Evolutionary conservation across 306 rosid species (phyloP), one percentile per base, ranked within the genome.

Genomic region (Calophaca sinica): DNA sequence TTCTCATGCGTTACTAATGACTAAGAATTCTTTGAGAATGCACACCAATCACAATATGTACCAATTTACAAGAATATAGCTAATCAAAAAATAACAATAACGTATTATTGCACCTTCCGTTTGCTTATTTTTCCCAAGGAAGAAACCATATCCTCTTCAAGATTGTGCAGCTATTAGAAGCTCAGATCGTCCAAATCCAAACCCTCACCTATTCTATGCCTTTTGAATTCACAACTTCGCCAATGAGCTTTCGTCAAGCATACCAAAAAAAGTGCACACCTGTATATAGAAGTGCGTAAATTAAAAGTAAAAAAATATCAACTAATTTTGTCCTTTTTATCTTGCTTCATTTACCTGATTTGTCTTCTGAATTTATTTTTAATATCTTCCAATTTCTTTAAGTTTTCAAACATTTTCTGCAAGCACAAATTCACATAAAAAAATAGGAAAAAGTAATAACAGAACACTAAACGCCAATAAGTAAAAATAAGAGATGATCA

Each of bases 141-240:
- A 79, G 84, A 26, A 62, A 64, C 62, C 74, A 88, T 76, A 68
- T 69, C 80, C 2, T 77, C 72, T 79, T 90, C 96, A 74, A 92
- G 93, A 79, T 29, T 72, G 4, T 41, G 71, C 6, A 92, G 86
- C 58, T 92, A 88, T 12, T 68, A 75, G 12, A 62, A 69, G 80
- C 69, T 83, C 72, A 88, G 71, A 48, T 77, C 85, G 7, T 64
- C 74, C 73, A 85, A 58, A 72, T 92, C 96, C 57, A 88, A 59
- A 79, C 91, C 92, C 45, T 84, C 81, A 44, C 97, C 97, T 59
- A 84, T 35, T 84, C 97, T 89, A 70, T 87, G 87, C 88, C 97
- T 91, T 80, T 73, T 57, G 26, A 74, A 79, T 48, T 9, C 13
- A 72, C 0, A 41, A 13, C n/a, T 54, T 35, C 72, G 13, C 41